Base-by-base conservation (phyloP, 139 green algal species). In the Trebouxia sp. region DNA sequence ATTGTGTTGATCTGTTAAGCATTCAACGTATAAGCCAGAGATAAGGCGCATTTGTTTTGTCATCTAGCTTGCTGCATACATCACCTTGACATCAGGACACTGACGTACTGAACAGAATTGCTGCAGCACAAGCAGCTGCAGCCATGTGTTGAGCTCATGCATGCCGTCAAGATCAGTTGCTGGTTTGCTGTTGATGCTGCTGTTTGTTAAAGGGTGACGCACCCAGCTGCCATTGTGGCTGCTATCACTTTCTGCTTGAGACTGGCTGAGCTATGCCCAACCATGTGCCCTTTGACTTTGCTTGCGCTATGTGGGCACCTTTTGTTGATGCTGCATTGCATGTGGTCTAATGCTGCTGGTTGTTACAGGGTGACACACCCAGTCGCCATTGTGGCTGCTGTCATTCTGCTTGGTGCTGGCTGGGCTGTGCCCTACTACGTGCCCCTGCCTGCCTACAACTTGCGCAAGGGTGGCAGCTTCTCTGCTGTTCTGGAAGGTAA, bases 371-470 rank as follows among this genome's bases (percentile, higher is more conserved):
- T 77, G 41, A 37, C 22, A 35, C 42, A 55, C 39, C 69, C 69
- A 56, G 69, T 41, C 38, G 43, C 53, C 24, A 47, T 69, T 12
- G 43, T 81, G 0, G 37, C 76, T 39, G 41, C 45, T 28, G 53
- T 81, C 12, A 55, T 51, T 39, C 28, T 81, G 76, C 53, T 81
- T 7, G 76, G 76, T 26, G 76, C 76, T 17, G 65, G 53, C 26
- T 67, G 58, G 53, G 65, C 76, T 1, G 51, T 72, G 76, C 76
- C 76, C 38, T 81, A 81, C 76, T 81, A 81, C n/a, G 53, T 81
- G 35, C 76, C 76, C 24, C 55, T 81, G 76, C 76, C 76, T 28
- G 76, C 76, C 0, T 81, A 75, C 76, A 81, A 81, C 53, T 17
- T 81, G 53, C 76, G 76, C 37, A 67, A 69, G 26, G 76, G 76